Base-by-base conservation (phyloP, 2,329 filamentous ascomycete genomes). In the Penicillium sp. region DNA sequence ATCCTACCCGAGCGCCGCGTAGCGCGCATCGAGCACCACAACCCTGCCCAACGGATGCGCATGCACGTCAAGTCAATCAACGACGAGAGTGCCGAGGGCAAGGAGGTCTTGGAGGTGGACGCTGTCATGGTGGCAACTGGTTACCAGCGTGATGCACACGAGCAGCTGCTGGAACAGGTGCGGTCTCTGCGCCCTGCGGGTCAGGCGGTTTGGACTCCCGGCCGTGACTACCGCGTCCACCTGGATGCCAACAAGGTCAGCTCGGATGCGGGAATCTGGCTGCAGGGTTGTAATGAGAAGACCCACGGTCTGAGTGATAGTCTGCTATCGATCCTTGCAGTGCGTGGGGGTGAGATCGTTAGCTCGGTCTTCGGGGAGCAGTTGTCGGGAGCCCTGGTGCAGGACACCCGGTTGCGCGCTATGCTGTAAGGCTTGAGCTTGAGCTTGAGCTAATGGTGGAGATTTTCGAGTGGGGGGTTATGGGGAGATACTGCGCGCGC, bases 231-330 rank as follows among this genome's bases (percentile, higher is more conserved):
- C 72, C 81, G 81, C 45, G 84, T 97, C 42, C 77, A 86, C 52
- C 91, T 95, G 68, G 80, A 83, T 42, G 76, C 82, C 1, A 86
- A 83, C 24, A 80, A 82, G 41, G 87, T 97, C 27, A 81, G 84
- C n/a, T 68, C 80, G 0, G 84, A 86, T 37, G 88, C 90, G 12
- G 92, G 92, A 3, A 80, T 97, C 52, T 97, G 90, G 88, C 79
- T 97, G 63, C 94, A 97, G 71, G 93, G 93, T 26, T 97, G 92
- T 76, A 95, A 91, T 69, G 92, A 97, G 78, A 85, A 81, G 55
- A 96, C 91, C 27, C 93, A 97, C 72, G 93, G 93, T 53, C 75
- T 95, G 73, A 91, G 89, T 68, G 89, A 95, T 71, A 90, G 87
- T 40, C 80, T 95, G 46, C 80, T 95, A 46, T 93, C 89, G 2